Conservation (phyloP, 2,329 filamentous ascomycete genomes). For the Colletotrichum sp. region DNA sequence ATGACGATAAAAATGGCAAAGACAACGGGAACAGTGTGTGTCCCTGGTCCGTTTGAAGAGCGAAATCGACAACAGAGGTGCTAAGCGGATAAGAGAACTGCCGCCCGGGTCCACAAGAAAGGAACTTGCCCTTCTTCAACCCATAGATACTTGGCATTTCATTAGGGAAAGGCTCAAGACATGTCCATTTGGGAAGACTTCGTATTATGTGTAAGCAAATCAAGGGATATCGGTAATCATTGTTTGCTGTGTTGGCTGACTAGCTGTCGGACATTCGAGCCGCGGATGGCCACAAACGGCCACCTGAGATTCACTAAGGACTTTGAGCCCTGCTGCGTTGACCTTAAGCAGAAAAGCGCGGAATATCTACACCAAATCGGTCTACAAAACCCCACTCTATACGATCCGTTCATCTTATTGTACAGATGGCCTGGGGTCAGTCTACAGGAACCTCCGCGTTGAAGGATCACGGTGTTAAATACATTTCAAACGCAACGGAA, state of each 20-base stretch:
- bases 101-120: background rate
- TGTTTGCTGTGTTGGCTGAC: background rate
- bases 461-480: background rate
- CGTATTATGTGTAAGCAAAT: background rate
- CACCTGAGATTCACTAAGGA: background rate
- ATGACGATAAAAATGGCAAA: fast-evolving
- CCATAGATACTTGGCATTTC: fast-evolving
- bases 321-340: background rate
- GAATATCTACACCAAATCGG: background rate
- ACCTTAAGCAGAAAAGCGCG: background rate
- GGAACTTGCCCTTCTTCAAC: background rate
- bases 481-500: background rate
- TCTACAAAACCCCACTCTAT: background rate
- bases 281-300: background rate
- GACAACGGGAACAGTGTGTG: background rate
- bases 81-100: background rate
- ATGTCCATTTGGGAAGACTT: fast-evolving
- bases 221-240: background rate
- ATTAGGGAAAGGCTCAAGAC: background rate
- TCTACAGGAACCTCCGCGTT: background rate
- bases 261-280: background rate
- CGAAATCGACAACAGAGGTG: background rate
- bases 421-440: background rate
- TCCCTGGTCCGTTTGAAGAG: background rate
- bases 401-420: background rate